Percentiles rank a stretch among this genome's conserved stretches.
Evolutionary conservation across 148 eudicot species (phyloP).

Genomic region (Salicornia ramosissima): DNA sequence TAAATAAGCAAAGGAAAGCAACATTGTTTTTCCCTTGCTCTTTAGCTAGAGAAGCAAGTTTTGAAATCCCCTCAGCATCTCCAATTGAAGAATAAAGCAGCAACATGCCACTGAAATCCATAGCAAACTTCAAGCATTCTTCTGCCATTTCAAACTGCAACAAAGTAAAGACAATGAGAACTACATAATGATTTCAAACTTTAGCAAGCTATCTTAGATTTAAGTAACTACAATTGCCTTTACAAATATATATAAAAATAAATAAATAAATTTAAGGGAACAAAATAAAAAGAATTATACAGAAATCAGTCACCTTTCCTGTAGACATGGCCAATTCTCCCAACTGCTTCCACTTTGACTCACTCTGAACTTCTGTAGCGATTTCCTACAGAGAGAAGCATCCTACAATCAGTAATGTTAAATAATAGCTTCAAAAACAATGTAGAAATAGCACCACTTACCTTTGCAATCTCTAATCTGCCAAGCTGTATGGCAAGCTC

Average conservation of each 20-base stretch:
- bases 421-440: constrained; percentile 2
- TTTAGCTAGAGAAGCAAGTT: constrained; percentile 69
- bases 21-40: constrained; percentile 93
- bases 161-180: constrained; percentile 14
- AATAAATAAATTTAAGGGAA: no score
- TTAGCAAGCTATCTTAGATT: not conserved
- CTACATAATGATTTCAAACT: not conserved
- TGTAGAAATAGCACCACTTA: constrained; percentile 22
- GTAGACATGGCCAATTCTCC: constrained; percentile 97
- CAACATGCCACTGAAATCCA: constrained; percentile 93
- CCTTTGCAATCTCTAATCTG: constrained; percentile 82
- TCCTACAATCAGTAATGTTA: constrained; percentile 14
- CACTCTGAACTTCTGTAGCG: constrained; percentile 80
- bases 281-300: not conserved
- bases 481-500: constrained; percentile 96
- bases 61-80: constrained; percentile 82
- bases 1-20: constrained; percentile 82
- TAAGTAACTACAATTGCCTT: not conserved
- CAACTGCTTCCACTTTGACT: constrained; percentile 98
- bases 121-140: constrained; percentile 79
- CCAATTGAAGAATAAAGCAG: constrained; percentile 94
- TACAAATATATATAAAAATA: not conserved
- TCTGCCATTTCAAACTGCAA: constrained; percentile 95
- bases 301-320: constrained; percentile 63
- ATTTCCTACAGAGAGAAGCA: constrained; percentile 57